These are phyloP conservation scores for Madurella mycetomatis DNA, from an alignment of 2,329 filamentous ascomycete genomes.

Conservation along the genomic window DNA sequence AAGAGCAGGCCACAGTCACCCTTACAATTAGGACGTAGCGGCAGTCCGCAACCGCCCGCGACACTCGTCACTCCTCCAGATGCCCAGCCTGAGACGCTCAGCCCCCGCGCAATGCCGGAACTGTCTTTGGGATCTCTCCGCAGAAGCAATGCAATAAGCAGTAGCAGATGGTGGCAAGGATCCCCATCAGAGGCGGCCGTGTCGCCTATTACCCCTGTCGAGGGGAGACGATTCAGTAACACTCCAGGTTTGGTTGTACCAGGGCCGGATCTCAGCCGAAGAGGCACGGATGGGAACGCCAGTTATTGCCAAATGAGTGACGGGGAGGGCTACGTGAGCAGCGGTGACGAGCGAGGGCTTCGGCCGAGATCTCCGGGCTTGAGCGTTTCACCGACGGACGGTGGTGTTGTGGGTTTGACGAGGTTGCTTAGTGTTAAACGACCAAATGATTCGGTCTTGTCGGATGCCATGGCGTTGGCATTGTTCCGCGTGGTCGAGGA, in stretches of 20 bases:
- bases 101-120: not conserved
- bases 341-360: not conserved
- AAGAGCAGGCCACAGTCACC: not conserved
- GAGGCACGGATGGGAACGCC: not conserved
- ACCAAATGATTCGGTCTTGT: conserved; percentile 19
- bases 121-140: conserved; percentile 8
- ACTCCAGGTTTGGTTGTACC: conserved; percentile 11
- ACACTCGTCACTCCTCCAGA: not conserved
- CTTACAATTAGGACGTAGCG: not conserved
- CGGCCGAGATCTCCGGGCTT: conserved; percentile 7
- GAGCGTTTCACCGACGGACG: not conserved
- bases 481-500: conserved; percentile 23
- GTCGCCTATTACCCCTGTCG: not conserved
- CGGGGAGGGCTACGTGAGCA: conserved; percentile 8
- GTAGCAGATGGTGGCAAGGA: not conserved
- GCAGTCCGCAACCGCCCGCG: not conserved
- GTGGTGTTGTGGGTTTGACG: conserved; percentile 18
- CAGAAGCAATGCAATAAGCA: conserved; percentile 15
- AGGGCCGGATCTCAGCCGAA: not conserved
- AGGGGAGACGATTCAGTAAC: conserved; percentile 4
- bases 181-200: not conserved
- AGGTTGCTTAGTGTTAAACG: conserved; percentile 22
- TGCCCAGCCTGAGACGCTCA: conserved; percentile 1
- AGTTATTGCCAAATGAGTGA: not conserved
- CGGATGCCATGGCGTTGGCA: conserved; percentile 25